Conservation (phyloP, 805 yeast genomes). For the Ogataea salicorniae region DNA sequence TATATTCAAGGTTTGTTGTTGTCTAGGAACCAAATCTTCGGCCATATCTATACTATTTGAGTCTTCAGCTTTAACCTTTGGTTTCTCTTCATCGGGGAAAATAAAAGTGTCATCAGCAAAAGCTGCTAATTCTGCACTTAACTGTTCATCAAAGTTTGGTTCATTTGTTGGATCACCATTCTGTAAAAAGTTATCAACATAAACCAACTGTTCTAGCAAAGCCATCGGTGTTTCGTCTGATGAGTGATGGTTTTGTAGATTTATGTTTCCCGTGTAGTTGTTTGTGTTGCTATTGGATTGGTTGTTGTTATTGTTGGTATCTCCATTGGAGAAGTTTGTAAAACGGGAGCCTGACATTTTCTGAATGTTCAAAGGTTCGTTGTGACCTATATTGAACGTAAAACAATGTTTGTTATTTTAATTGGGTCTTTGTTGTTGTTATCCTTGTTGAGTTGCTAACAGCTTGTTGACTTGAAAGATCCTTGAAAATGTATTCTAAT, state of each 20-base stretch:
- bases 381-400: too few species aligned
- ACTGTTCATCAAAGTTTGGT: conserved; percentile 45
- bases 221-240: conserved; percentile 37
- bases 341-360: background rate
- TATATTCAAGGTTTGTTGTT: conserved; percentile 1
- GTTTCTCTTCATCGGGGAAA: conserved; percentile 79
- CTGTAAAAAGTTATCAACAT: conserved; percentile 71
- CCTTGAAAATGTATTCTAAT: too few species aligned
- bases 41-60: conserved; percentile 1
- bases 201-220: conserved; percentile 69
- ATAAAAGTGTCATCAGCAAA: conserved; percentile 79
- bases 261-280: background rate
- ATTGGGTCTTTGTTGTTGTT: too few species aligned
- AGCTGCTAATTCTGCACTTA: conserved; percentile 66
- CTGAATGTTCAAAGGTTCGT: too few species aligned
- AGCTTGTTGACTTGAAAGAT: too few species aligned
- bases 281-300: background rate
- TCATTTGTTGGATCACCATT: conserved; percentile 31
- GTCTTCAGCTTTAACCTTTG: conserved; percentile 27
- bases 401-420: too few species aligned
- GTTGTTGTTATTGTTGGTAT: background rate
- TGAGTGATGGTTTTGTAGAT: conserved; percentile 2
- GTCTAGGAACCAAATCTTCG: background rate
- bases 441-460: too few species aligned
- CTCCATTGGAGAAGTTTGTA: background rate